Evolutionary conservation across 2,329 filamentous ascomycete species (phyloP).

Genomic region (Xylaria sp.): DNA sequence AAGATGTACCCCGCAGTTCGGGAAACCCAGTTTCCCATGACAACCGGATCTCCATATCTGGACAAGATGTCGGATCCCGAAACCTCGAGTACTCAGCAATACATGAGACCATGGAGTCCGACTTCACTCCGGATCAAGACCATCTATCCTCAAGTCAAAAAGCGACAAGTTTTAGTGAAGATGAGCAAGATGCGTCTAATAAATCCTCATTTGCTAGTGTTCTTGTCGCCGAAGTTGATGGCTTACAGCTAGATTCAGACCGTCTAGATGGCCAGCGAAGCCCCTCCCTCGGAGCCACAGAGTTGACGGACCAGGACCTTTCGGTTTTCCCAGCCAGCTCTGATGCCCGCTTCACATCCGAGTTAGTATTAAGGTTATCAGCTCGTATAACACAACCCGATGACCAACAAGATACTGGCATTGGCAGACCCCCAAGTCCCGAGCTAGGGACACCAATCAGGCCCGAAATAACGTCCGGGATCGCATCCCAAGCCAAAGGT

Average conservation of each 20-base stretch:
- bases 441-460: conserved; percentile 25
- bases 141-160: background rate
- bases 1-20: background rate
- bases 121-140: background rate
- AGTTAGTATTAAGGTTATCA: background rate
- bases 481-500: background rate
- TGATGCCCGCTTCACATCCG: background rate
- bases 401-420: background rate
- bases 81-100: background rate
- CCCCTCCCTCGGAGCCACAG: conserved; percentile 10
- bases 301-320: conserved; percentile 11
- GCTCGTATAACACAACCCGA: background rate
- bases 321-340: background rate
- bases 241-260: background rate
- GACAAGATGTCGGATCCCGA: background rate
- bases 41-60: background rate
- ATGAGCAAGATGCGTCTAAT: background rate
- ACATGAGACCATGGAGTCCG: background rate
- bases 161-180: background rate
- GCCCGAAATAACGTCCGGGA: background rate
- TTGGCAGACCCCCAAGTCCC: conserved; percentile 22
- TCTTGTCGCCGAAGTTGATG: conserved; percentile 4
- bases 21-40: background rate
- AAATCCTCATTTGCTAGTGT: background rate
- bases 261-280: conserved; percentile 3